Conservation (phyloP, 2,329 filamentous ascomycete genomes). For the Triangularia verruculosa region DNA sequence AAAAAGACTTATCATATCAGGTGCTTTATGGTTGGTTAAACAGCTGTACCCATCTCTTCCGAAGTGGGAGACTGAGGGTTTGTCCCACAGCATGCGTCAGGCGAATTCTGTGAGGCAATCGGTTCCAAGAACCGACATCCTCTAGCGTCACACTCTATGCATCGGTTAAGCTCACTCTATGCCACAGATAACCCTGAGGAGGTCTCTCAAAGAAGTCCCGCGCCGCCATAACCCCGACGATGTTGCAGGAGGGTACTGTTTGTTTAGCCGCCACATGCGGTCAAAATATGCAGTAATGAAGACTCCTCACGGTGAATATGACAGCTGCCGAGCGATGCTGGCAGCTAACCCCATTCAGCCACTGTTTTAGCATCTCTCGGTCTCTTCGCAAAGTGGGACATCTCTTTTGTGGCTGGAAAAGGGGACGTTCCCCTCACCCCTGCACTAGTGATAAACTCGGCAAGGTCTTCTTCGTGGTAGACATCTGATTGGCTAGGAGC, state of each 20-base stretch:
- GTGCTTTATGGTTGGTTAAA: neutral
- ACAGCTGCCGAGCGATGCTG: neutral
- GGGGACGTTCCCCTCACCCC: neutral
- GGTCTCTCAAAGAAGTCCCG: too few relatives aligned
- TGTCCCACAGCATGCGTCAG: conserved; percentile 5
- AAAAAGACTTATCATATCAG: conserved; percentile 2
- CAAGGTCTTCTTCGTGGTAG: conserved; percentile 14
- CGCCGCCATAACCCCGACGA: neutral
- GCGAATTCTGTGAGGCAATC: neutral
- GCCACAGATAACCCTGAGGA: neutral
- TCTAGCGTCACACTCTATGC: neutral
- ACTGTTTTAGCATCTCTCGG: neutral
- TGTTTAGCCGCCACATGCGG: neutral
- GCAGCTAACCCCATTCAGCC: neutral
- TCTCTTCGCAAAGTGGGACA: conserved; percentile 8
- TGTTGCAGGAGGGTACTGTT: neutral
- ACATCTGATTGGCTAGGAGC: conserved; percentile 18
- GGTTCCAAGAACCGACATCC: neutral
- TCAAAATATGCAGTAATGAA: neutral
- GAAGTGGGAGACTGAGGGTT: neutral
- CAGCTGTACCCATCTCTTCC: neutral
- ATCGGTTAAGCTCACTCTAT: neutral
- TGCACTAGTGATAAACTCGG: neutral
- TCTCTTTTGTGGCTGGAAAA: conserved; percentile 1
- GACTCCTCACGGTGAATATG: neutral